Conservation (phyloP, 352 stramenopile genomes). For the Globisporangium recalcitrans region DNA sequence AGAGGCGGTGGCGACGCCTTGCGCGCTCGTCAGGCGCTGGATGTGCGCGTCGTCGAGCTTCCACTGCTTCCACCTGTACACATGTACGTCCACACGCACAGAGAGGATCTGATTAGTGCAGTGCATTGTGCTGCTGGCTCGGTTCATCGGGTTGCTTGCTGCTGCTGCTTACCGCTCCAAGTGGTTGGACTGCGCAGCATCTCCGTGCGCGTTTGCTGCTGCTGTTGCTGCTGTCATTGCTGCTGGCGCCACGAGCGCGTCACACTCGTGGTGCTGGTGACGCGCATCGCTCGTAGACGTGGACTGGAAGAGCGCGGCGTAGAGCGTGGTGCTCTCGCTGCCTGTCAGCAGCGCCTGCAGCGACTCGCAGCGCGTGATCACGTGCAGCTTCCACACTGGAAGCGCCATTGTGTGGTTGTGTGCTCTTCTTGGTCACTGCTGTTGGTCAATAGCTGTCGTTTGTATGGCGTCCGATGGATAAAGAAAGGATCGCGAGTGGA, state of each 20-base stretch:
- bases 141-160: neutral
- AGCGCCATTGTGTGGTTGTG: neutral
- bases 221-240: neutral
- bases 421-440: neutral
- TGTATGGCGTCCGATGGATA: neutral
- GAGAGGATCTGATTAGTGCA: neutral
- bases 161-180: constrained; percentile 33
- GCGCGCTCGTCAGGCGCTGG: constrained; percentile 37
- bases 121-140: neutral
- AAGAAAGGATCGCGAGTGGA: neutral
- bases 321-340: constrained; percentile 12
- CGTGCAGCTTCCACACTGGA: constrained; percentile 32
- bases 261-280: neutral
- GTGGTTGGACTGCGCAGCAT: constrained; percentile 19
- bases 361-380: constrained; percentile 34
- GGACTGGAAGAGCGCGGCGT: constrained; percentile 18
- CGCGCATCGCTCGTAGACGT: neutral
- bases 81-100: constrained; percentile 9
- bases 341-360: constrained; percentile 31
- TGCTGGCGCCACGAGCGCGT: neutral
- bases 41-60: constrained; percentile 55
- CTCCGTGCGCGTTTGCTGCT: neutral
- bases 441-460: neutral
- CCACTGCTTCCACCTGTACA: constrained; percentile 53
- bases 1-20: neutral